phyloP scores from a whole-genome alignment of 2,329 filamentous ascomycete species.

The Colletotrichum orchidophilum region DNA sequence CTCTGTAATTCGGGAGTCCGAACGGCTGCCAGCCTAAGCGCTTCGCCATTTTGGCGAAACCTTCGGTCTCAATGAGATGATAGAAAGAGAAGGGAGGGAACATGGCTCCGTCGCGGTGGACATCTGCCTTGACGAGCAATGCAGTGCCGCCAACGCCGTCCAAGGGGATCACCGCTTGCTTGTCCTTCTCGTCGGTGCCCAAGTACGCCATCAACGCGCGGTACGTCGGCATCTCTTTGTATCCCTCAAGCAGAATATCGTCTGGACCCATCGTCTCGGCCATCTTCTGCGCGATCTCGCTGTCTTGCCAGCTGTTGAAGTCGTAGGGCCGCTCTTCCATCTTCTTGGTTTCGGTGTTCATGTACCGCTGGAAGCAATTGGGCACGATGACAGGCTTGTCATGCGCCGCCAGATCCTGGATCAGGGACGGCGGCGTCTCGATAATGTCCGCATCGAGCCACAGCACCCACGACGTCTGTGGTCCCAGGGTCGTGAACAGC shows the following conservation, averaged over 20 bases:
- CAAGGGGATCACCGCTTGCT: slow-evolving; percentile 73
- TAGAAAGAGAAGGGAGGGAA: slow-evolving; percentile 98
- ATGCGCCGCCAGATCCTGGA: slow-evolving; percentile 89
- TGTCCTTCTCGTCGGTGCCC: slow-evolving; percentile 65
- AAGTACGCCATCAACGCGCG: slow-evolving; percentile 91
- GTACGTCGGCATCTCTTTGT: slow-evolving; percentile 92
- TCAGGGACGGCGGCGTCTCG: slow-evolving; percentile 84
- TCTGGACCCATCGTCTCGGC: slow-evolving; percentile 85
- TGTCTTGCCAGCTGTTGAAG: slow-evolving; percentile 98
- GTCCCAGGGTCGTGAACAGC: slow-evolving; percentile 93
- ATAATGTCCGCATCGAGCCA: slow-evolving; percentile 95
- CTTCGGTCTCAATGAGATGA: slow-evolving; percentile 96
- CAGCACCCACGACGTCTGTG: slow-evolving; percentile 92
- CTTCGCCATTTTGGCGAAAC: slow-evolving; percentile 96
- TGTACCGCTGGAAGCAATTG: slow-evolving; percentile 93
- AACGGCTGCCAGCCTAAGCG: slow-evolving; percentile 85
- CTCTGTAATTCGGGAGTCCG: slow-evolving; percentile 97
- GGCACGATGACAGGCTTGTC: slow-evolving; percentile 93
- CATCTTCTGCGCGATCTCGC: slow-evolving; percentile 78
- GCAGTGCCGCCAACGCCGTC: slow-evolving; percentile 96
- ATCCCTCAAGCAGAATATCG: slow-evolving; percentile 93
- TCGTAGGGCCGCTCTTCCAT: slow-evolving; percentile 88
- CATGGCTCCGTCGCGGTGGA: slow-evolving; percentile 97
- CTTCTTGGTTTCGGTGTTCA: slow-evolving; percentile 73
- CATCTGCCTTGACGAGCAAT: slow-evolving; percentile 93